Percentiles rank a stretch among this genome's conserved stretches.
Conservation (phyloP, 169 alveolate genomes). For the Pseudocohnilembus persalinus region DNA sequence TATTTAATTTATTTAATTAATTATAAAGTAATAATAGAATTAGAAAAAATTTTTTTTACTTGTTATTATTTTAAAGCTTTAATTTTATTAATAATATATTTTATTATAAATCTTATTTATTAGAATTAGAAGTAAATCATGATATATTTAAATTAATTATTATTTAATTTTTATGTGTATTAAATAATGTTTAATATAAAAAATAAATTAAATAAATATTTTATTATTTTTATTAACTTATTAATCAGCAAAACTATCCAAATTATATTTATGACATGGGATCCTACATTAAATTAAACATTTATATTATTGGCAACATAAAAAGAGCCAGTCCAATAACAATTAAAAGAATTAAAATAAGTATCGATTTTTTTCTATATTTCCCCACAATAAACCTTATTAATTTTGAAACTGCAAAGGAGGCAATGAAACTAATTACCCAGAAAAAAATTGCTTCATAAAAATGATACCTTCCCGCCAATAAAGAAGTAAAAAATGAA, state of each 20-base stretch:
- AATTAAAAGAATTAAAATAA: conserved; percentile 11
- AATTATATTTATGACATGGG: conserved; percentile 3
- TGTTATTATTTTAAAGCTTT: no score
- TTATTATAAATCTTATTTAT: no score
- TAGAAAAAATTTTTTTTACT: no score
- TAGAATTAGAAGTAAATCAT: no score
- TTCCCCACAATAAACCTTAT: background rate
- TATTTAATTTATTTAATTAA: no score
- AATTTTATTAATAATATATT: no score
- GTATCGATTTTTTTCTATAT: conserved; percentile 25
- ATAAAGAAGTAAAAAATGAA: conserved; percentile 19
- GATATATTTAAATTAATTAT: no score
- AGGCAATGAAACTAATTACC: conserved; percentile 5
- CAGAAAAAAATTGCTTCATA: conserved; percentile 7
- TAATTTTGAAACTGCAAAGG: conserved; percentile 20
- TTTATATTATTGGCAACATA: conserved; percentile 19
- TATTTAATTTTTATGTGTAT: no score
- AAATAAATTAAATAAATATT: no score
- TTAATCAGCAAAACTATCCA: conserved; percentile 26
- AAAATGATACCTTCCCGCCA: conserved; percentile 23
- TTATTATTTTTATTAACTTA: no score
- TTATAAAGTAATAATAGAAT: no score
- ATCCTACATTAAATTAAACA: conserved; percentile 10
- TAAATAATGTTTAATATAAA: no score
- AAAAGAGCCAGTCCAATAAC: conserved; percentile 21